Evolutionary conservation across 1,284 basidiomycete genomes (phyloP), one percentile per base, ranked within the genome.

Genomic region (Trichosporon sp.): DNA sequence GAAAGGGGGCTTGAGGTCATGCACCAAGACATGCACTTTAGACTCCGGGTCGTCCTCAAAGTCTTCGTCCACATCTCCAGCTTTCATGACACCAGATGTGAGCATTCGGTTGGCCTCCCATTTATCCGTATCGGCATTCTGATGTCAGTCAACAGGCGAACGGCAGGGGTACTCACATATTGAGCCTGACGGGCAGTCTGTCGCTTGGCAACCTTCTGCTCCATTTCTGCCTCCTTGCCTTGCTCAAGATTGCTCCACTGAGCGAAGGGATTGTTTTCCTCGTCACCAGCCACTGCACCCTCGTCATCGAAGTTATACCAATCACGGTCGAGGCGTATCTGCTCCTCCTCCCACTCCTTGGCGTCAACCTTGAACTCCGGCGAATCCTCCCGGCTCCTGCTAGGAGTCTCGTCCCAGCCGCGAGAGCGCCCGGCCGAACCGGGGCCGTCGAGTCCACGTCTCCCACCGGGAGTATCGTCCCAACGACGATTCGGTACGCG

Each of bases 101-200:
- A 94, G 84, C 88, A 99, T 92, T 74, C 95, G 90, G 74, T 99
- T 98, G 7, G 90, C 91, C 82, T 99, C 96, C 96, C 96, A 99
- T 1, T 95, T 83, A 71, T 99, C 95, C 71, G 95, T 95, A 77
- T 99, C 96, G 23, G 92, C 92, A 71, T 97, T 97, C 90, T 94
- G 74, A 2, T 0, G 52, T 70, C 44, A 70, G 64, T 49, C 25
- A 8, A 13, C 31, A 1, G n/a, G 0, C 19, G 27, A 13, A 3
- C 10, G 6, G 25, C 25, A 29, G 10, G 3, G 3, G 1, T 14
- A 84, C 89, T 71, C 70, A 92, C 91, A 77, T 93, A 95, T 87
- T 95, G 93, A 0, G 93, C 93, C 79, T 96, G 93, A 62, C 88
- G 85, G 3, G 94, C 94, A 1, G 92, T 95, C 19, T 95, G 87